Base-by-base conservation (phyloP, 2,329 filamentous ascomycete species). In the Rhytidhysteron rufulum region DNA sequence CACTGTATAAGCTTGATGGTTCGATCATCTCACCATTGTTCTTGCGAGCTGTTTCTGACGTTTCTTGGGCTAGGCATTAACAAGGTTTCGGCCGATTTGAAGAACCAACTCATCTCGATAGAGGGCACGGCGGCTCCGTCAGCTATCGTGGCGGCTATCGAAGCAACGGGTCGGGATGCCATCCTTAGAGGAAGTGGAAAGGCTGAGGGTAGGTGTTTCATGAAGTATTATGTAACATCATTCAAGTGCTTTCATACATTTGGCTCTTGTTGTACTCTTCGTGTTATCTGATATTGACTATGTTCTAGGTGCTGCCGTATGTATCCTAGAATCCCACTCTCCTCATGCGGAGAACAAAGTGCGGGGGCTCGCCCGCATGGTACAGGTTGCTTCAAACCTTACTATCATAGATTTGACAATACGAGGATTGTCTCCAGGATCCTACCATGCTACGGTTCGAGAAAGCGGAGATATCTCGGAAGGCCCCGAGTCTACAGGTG, bases 51-150 rank as follows among this genome's bases (percentile, higher is more conserved):
- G n/a, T 40, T 30, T n/a, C n/a, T n/a, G n/a, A n/a, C n/a, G n/a
- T n/a, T n/a, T n/a, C n/a, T n/a, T n/a, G n/a, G n/a, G 38, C 30
- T 53, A 82, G 89, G 90, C 31, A 86, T 97, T 62, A 79, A 77
- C 55, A 90, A 88, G 56, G 83, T 97, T 39, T 80, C 91, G 45
- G 88, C 84, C 51, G 86, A 86, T 62, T 74, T 97, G 37, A 75
- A 86, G 60, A 81, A 91, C 44, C 90, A 96, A 68, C 71, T 95
- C 33, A 80, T 97, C 24, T 82, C 84, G 13, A 80, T 96, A 29
- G 84, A 93, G 66, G 91, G 93, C 52, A 95, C 87, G 79, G 87
- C 88, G 51, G 82, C 93, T 16, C 93, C 93, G 13, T 96, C 90
- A 39, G 79, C 85, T 33, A 95, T 97, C 49, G 89, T 96, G 21